These are phyloP conservation scores for Hygrocybe punicea DNA, from an alignment of 768 basidiomycete genomes.

Conservation along the genomic window DNA sequence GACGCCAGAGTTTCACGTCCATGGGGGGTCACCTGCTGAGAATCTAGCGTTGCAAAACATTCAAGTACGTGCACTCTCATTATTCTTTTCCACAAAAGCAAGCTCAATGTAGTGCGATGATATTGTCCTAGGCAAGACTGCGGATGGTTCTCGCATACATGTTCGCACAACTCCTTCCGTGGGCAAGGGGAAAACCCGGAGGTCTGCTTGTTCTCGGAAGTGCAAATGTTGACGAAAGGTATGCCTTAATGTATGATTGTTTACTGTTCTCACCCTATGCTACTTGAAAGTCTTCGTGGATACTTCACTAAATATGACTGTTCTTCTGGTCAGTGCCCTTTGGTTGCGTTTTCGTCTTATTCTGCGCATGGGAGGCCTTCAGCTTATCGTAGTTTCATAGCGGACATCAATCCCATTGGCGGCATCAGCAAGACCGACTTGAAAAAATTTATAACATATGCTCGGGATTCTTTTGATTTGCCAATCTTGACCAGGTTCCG, in stretches of 20 bases:
- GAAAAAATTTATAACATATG: constrained; percentile 91
- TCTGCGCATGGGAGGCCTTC: neutral
- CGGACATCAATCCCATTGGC: constrained; percentile 98
- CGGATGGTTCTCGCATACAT: constrained; percentile 94
- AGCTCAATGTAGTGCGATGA: neutral
- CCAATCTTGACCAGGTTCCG: constrained; percentile 75
- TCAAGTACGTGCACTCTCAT: constrained; percentile 48
- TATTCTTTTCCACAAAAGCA: neutral
- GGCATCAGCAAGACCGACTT: constrained; percentile 97
- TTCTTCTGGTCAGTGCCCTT: constrained; percentile 60
- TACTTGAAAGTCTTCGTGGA: constrained; percentile 69
- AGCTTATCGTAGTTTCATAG: constrained; percentile 33
- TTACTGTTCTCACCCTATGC: neutral
- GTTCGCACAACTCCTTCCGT: constrained; percentile 93
- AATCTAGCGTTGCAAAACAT: constrained; percentile 98
- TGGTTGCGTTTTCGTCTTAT: neutral
- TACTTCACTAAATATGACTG: constrained; percentile 99
- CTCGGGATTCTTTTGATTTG: constrained; percentile 71
- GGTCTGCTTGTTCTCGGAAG: constrained; percentile 94
- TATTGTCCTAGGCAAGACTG: constrained; percentile 63
- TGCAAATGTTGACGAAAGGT: constrained; percentile 98
- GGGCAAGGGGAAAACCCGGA: constrained; percentile 79
- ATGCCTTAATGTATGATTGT: constrained; percentile 11
- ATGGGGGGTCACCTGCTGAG: constrained; percentile 84
- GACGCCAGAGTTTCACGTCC: constrained; percentile 67